phyloP scores from a whole-genome alignment of 257 asterid genomes.

The Mitragyna speciosa region DNA sequence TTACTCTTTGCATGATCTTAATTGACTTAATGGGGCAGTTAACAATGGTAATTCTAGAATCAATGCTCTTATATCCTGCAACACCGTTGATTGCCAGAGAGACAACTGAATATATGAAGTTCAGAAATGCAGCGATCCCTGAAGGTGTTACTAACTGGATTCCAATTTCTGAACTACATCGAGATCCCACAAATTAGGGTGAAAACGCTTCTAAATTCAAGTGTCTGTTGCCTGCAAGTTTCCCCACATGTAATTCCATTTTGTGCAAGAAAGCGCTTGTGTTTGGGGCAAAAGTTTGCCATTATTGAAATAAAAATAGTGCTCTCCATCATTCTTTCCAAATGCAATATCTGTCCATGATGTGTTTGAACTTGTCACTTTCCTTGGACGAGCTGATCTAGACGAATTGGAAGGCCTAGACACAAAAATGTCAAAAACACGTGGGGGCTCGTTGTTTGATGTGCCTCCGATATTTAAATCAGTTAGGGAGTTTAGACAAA shows the following conservation, averaged over 20 bases:
- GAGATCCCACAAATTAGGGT: slow-evolving; percentile 1
- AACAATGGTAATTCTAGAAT: slow-evolving; percentile 9
- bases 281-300: slow-evolving; percentile 2
- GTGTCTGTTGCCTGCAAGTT: slow-evolving; percentile 1
- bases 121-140: neutral
- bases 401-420: too few species aligned
- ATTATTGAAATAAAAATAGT: slow-evolving; percentile 5
- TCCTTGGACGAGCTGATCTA: too few species aligned
- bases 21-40: neutral
- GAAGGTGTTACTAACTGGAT: slow-evolving; percentile 6
- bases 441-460: too few species aligned
- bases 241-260: slow-evolving; percentile 7
- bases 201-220: neutral
- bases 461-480: too few species aligned
- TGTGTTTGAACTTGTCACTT: too few species aligned
- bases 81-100: slow-evolving; percentile 4
- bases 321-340: neutral
- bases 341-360: neutral
- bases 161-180: slow-evolving; percentile 2
- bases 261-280: neutral
- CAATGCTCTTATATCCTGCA: slow-evolving; percentile 3
- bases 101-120: neutral
- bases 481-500: too few species aligned
- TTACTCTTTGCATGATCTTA: too few species aligned
- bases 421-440: too few species aligned